Evolutionary conservation across 768 basidiomycete genomes (phyloP), one percentile per base, ranked within the genome.

Genomic region (Scleroderma citrinum): DNA sequence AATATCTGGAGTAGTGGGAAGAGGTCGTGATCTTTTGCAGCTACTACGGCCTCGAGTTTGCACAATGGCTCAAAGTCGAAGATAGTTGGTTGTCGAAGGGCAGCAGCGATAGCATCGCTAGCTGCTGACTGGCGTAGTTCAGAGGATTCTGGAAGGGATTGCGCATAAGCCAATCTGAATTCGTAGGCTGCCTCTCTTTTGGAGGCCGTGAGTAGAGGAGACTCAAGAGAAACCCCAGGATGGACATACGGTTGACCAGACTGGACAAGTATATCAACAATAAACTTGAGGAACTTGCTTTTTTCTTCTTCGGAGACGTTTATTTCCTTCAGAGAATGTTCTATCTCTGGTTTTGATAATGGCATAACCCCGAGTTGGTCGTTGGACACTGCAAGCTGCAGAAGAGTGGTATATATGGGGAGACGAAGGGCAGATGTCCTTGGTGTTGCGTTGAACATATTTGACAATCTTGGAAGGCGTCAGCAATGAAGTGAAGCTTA

Each of bases 11-110:
- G 69, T n/a, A 92, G 80, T 21, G 78, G 66, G 63, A 85, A 91
- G 11, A 91, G 72, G 29, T 83, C 82, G 61, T 87, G 81, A 41
- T 79, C 77, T 61, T 86, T 84, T 31, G 73, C 67, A 12, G 78
- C 75, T 36, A 86, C 64, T 31, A 90, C 76, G 1, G 82, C 78
- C 47, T 90, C 83, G 35, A 94, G 72, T 52, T 83, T 85, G 73
- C 91, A 83, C 24, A 91, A 68, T 7, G 82, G 64, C 63, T 93
- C 89, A 59, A 92, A 87, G 67, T 94, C 83, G 65, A 92, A 88
- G 49, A 87, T 64, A 13, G 70, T 68, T 3, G 85, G 82, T 32
- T 83, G 71, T 30, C 81, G 77, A 29, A 92, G 73, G 17, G 86
- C 83, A 7, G 77, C 70, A 6, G 79, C 75, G 52, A 91, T 82